Percentiles rank a stretch among this genome's conserved stretches.
These are phyloP conservation scores for Allium sativum DNA, from an alignment of 106 monocot genomes.

Conservation along the genomic window DNA sequence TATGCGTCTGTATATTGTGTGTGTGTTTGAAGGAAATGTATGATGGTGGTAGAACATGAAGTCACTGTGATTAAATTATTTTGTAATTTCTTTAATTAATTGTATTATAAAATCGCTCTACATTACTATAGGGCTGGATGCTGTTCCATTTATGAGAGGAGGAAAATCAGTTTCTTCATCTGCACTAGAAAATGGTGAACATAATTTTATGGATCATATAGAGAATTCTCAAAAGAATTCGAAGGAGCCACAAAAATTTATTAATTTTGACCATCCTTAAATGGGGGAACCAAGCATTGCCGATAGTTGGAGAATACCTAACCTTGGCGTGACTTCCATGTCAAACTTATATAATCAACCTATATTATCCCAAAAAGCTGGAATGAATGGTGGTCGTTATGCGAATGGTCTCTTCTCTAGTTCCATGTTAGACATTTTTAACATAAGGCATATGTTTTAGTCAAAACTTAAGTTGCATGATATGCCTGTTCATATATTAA, in stretches of 20 bases:
- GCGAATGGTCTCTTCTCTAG: conserved; percentile 49
- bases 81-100: no score
- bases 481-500: conserved; percentile 1
- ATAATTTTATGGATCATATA: conserved; percentile 11
- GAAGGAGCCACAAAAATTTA: conserved; percentile 17
- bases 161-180: conserved; percentile 25
- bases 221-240: conserved; percentile 12
- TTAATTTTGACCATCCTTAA: conserved; percentile 11
- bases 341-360: conserved; percentile 14
- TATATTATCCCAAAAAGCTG: conserved; percentile 15
- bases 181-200: conserved; percentile 14
- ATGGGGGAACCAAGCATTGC: conserved; percentile 11
- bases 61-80: no score
- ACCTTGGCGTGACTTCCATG: conserved; percentile 9
- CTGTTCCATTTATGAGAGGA: conserved; percentile 13
- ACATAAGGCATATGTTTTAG: conserved; percentile 32
- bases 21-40: no score
- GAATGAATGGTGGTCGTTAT: conserved; percentile 14
- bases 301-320: conserved; percentile 19
- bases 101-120: no score
- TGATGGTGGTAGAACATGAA: no score
- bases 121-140: conserved; percentile 12
- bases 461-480: not conserved
- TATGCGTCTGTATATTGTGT: no score
- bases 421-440: conserved; percentile 47